Evolutionary conservation across 257 asterid species (phyloP), one percentile per base, ranked within the genome.

Genomic region (Solanum boliviense): DNA sequence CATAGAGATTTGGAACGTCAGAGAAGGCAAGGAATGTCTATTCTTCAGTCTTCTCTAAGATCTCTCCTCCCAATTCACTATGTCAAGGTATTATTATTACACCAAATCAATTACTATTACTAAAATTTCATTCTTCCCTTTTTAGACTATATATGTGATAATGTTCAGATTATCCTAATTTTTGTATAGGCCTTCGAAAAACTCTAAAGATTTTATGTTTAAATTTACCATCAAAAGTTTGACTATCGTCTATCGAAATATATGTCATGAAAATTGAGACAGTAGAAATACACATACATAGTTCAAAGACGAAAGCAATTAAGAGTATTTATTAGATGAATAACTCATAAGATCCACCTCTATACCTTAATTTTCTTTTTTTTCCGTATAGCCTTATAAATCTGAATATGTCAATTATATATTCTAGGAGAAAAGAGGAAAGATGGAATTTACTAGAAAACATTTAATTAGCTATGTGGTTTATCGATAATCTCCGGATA

Each of bases 1-100:
- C 91, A 91, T 35, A 90, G 92, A 90, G 89, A 90, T 48, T 20
- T 72, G 35, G 91, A 91, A 44, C 79, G 90, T 20, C 89, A 89
- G 72, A 91, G 91, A 83, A 91, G 92, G 87, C 87, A 62, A 81
- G 91, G 90, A 87, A 89, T 89, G 92, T 31, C 91, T 41, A 21
- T 1, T 35, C 92, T 89, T 85, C 48, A 85, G 16, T 87, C 4
- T 75, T 91, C 58, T 91, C 91, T 60, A 16, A 87, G 71, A 32
- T 84, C 89, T 21, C 56, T 87, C 4, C 83, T 89, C 58, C 88
- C 90, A 36, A 23, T 88, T 44, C 70, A 65, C 23, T 68, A 83
- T 85, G 32, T 89, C 88, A 76, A 89, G 92, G 91, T 87, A 52
- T 52, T 52, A 52, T 52, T 15, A 15, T 48, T 48, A 48, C 21